Base-by-base conservation (phyloP, 306 rosid species). In the Begonia masoniana region DNA sequence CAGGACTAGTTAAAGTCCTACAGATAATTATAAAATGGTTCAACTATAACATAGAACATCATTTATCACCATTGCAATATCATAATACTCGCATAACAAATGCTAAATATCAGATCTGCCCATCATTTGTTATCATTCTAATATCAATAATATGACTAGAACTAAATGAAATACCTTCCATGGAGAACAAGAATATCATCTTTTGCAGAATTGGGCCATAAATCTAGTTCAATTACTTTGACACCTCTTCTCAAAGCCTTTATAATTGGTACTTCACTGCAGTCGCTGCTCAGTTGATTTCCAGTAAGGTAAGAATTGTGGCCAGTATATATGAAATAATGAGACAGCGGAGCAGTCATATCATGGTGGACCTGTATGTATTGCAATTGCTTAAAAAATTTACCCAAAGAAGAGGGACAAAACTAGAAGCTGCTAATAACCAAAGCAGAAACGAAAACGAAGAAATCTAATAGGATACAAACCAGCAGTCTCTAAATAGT, bases 271-370 rank as follows among this genome's bases (percentile, higher is more conserved):
- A 60, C 77, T 58, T 78, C 91, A 31, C 97, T 89, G 42, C 91
- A 85, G 51, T 82, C 91, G 54, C 97, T 85, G 75, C 87, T 89
- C 12, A 89, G 83, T 65, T 89, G 97, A 80, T 89, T 89, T 68
- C 97, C 97, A 45, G 95, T 85, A 2, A 89, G 77, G 62, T 89
- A 89, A 36, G 97, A 89, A 77, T 89, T 89, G 76, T 89, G 97
- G 60, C 97, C 97, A 64, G 97, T 89, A 56, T 85, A 82, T 82
- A 85, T 89, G 85, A 74, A 89, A 74, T 89, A 89, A 75, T 89
- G 95, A 57, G 97, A 85, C 52, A 89, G 68, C 14, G 97, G 97
- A 52, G 85, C 87, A 52, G 65, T 73, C 97, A 85, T 89, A 53
- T 85, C 95, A 58, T 89, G 97, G 68, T 85, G 95, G 54, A 89